Conservation (phyloP, 2,329 filamentous ascomycete genomes). For the Cytospora leucostoma region DNA sequence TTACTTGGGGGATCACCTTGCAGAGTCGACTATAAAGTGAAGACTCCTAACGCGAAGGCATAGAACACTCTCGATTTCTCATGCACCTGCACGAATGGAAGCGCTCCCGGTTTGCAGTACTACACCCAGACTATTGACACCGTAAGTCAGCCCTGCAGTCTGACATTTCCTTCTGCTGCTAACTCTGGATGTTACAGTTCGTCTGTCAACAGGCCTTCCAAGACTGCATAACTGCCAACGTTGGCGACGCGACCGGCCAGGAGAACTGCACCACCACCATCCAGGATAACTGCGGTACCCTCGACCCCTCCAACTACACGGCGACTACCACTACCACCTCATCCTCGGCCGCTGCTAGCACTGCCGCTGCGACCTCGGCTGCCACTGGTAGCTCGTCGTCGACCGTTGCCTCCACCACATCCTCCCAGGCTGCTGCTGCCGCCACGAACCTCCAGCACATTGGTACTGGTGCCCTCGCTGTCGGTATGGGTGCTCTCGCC, state of each 20-base stretch:
- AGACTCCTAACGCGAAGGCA: constrained; percentile 20
- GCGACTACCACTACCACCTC: constrained; percentile 33
- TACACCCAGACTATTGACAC: constrained; percentile 55
- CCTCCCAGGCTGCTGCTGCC: constrained; percentile 32
- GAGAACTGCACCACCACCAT: constrained; percentile 52
- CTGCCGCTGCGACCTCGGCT: constrained; percentile 21
- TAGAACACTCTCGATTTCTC: constrained; percentile 48
- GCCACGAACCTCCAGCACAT: constrained; percentile 38
- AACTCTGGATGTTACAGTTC: constrained; percentile 39
- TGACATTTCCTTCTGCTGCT: constrained; percentile 22
- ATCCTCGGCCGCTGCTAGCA: constrained; percentile 21
- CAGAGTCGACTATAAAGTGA: constrained; percentile 4
- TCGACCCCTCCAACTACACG: constrained; percentile 38
- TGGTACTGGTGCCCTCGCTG: constrained; percentile 50
- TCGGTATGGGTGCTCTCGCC: constrained; percentile 55
- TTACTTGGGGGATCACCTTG: no score
- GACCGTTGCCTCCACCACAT: constrained; percentile 29
- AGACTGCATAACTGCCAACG: constrained; percentile 49
- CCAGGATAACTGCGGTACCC: constrained; percentile 49
- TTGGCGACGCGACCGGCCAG: constrained; percentile 46
- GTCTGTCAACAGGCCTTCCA: constrained; percentile 53
- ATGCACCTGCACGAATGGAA: constrained; percentile 54
- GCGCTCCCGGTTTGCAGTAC: constrained; percentile 53
- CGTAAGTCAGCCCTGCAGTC: constrained; percentile 33
- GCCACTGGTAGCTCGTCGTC: constrained; percentile 17